These are phyloP conservation scores for Abrus pulchellus DNA, from an alignment of 306 rosid species.

Conservation along the genomic window DNA sequence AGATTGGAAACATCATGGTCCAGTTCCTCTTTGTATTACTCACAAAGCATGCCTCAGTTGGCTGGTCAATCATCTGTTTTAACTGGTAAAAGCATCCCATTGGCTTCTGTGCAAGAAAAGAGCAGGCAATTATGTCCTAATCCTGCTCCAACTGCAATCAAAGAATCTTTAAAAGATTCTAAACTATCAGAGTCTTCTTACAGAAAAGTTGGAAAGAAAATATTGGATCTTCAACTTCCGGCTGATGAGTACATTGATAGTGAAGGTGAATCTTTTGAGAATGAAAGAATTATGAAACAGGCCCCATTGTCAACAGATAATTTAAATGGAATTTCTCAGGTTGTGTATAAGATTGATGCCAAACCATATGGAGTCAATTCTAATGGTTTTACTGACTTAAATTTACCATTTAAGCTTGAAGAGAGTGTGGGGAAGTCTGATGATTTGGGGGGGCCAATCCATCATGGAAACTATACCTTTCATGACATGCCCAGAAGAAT, in stretches of 20 bases:
- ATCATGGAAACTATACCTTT: slow-evolving; percentile 28
- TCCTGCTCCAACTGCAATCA: slow-evolving; percentile 47
- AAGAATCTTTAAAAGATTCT: slow-evolving; percentile 48
- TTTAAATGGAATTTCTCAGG: slow-evolving; percentile 56
- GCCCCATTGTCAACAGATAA: slow-evolving; percentile 44
- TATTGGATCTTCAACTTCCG: slow-evolving; percentile 87
- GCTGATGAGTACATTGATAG: slow-evolving; percentile 71
- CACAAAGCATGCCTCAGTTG: slow-evolving; percentile 56
- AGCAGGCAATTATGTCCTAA: slow-evolving; percentile 40
- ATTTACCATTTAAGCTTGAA: slow-evolving; percentile 50
- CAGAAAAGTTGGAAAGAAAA: slow-evolving; percentile 66
- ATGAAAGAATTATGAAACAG: slow-evolving; percentile 50
- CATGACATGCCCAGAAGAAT: slow-evolving; percentile 35
- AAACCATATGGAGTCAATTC: slow-evolving; percentile 19
- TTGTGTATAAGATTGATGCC: slow-evolving; percentile 27
- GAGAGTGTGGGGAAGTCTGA: slow-evolving; percentile 39
- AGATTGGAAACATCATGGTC: slow-evolving; percentile 58
- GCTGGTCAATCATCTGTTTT: slow-evolving; percentile 52
- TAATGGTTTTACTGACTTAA: slow-evolving; percentile 56
- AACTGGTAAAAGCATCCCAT: slow-evolving; percentile 51
- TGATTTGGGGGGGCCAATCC: slow-evolving; percentile 27
- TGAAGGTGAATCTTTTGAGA: slow-evolving; percentile 55
- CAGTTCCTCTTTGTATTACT: slow-evolving; percentile 41
- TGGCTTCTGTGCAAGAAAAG: slow-evolving; percentile 54
- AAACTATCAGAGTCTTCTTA: slow-evolving; percentile 51